Percentiles rank a stretch among this genome's conserved stretches.
Conservation (phyloP, 1,284 basidiomycete species). For the Naganishia liquefaciens region DNA sequence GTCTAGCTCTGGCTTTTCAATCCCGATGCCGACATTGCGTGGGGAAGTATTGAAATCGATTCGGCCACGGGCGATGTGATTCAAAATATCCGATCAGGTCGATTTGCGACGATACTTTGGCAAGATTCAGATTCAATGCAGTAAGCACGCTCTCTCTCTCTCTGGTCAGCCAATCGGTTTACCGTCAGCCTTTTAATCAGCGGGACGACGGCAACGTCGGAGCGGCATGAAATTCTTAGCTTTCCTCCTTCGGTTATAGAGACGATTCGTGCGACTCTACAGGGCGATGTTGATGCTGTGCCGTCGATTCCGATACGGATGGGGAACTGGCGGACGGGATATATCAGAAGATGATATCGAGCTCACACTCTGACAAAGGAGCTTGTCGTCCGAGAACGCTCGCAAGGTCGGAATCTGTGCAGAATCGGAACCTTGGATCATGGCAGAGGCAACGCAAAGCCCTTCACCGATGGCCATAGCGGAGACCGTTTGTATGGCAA, state of each 20-base stretch:
- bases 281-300: constrained; percentile 2
- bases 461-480: too few species aligned
- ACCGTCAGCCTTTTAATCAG: too few species aligned
- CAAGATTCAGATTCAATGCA: background rate
- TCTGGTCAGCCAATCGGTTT: background rate
- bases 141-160: background rate
- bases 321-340: constrained; percentile 16
- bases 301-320: constrained; percentile 3
- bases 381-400: too few species aligned
- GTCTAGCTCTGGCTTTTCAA: constrained; percentile 20
- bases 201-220: background rate
- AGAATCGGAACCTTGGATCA: too few species aligned
- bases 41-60: constrained; percentile 4
- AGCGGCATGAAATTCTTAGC: constrained; percentile 5
- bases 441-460: too few species aligned
- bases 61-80: background rate
- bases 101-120: constrained; percentile 14
- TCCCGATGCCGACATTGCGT: constrained; percentile 12
- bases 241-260: constrained; percentile 2
- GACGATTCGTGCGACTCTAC: background rate
- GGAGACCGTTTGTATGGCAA: too few species aligned
- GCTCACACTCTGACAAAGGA: too few species aligned
- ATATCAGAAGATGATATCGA: constrained; percentile 1
- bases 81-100: background rate
- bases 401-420: too few species aligned